Evolutionary conservation across 139 green algal species (phyloP), one percentile per base, ranked within the genome.

Genomic region (Marvania coccoides): DNA sequence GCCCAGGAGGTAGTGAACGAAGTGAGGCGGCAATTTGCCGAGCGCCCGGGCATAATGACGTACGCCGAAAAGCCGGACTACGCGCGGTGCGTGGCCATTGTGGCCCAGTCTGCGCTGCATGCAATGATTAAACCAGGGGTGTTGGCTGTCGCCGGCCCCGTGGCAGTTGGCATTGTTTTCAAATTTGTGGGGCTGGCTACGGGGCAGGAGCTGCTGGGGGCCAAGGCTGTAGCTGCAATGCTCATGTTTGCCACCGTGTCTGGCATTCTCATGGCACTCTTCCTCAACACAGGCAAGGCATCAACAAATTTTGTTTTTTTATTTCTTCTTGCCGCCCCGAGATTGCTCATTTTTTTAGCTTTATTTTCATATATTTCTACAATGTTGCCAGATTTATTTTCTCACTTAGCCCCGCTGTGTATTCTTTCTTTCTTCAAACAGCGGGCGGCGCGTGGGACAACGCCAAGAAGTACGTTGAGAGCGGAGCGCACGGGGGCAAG

Each of bases 381-480:
- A n/a, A n/a, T n/a, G n/a, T n/a, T n/a, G n/a, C n/a, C n/a, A n/a
- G n/a, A n/a, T n/a, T n/a, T n/a, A n/a, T n/a, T n/a, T n/a, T n/a
- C n/a, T n/a, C n/a, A n/a, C n/a, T n/a, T n/a, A n/a, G n/a, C n/a
- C n/a, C n/a, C n/a, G n/a, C n/a, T n/a, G n/a, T n/a, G n/a, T n/a
- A n/a, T 70, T 8, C 68, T 87, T 14, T n/a, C 38, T 76, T 71
- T 13, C 64, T 76, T 28, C 80, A 76, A 48, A 87, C 82, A 59
- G 62, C 82, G 26, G 82, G 82, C 19, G 82, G 82, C 29, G 83
- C 83, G 48, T 89, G 83, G 83, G 83, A 89, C 60, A 89, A 89
- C 53, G 75, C 81, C 39, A 89, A 89, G 70, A 89, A 89, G 69
- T 89, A 81, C 61, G 65, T 90, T 13, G 83, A 90, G 62, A 63